These are phyloP conservation scores for Thecamonas trahens DNA, from an alignment of 78 protist genomes.

Conservation along the genomic window DNA sequence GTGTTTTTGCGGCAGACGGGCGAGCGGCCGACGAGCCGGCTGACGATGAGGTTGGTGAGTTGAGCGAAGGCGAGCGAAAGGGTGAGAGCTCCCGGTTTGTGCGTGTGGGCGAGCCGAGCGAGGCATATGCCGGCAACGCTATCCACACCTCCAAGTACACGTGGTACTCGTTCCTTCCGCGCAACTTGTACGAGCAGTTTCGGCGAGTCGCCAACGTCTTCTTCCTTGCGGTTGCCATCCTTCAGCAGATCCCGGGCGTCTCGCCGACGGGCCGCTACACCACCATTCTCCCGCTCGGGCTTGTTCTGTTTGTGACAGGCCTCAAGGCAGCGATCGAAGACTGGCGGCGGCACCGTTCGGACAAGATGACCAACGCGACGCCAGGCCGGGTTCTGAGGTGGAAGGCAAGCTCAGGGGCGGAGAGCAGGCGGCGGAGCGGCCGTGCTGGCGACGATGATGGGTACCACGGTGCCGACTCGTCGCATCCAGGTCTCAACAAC, in stretches of 20 bases:
- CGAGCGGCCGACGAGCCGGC: too few relatives aligned
- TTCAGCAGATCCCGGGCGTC: constrained; percentile 62
- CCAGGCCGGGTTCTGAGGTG: constrained; percentile 25
- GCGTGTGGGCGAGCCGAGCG: too few relatives aligned
- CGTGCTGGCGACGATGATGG: too few relatives aligned
- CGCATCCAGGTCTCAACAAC: too few relatives aligned
- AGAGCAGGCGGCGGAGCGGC: too few relatives aligned
- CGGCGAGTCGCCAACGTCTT: constrained; percentile 60
- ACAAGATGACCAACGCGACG: constrained; percentile 12
- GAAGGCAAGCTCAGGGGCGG: constrained; percentile 14
- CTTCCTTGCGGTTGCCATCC: constrained; percentile 42
- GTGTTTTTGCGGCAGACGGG: too few relatives aligned
- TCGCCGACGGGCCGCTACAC: constrained; percentile 76
- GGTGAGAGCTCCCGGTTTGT: too few relatives aligned
- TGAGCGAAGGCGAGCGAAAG: too few relatives aligned
- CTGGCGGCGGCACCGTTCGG: constrained; percentile 30
- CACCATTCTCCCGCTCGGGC: constrained; percentile 61
- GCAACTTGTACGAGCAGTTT: constrained; percentile 49
- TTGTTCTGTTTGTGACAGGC: constrained; percentile 62
- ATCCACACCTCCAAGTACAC: constrained; percentile 55
- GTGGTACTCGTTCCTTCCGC: constrained; percentile 27
- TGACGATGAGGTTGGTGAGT: too few relatives aligned
- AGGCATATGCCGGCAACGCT: too few relatives aligned
- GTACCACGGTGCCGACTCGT: too few relatives aligned
- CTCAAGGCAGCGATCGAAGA: constrained; percentile 72